Evolutionary conservation across 192 early-diverging fungal genomes (phyloP), one percentile per base, ranked within the genome.

Genomic region (Pecoramyces ruminantium): DNA sequence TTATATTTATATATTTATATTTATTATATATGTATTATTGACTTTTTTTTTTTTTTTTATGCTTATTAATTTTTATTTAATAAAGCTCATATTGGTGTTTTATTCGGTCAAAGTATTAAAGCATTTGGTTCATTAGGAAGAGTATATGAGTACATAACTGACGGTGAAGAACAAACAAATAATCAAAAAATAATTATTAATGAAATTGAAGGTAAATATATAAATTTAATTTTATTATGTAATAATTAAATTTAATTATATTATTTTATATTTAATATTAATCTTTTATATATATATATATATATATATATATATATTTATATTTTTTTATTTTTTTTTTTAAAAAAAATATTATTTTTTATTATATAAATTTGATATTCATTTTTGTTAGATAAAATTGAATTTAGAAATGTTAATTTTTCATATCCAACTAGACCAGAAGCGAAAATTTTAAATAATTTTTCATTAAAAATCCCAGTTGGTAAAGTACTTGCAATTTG

Each of bases 391-490:
- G 92, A 90, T 29, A 38, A 81, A 1, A 88, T 94, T 28, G 30
- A 78, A 38, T 92, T 94, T 80, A 86, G 89, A 29, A 79, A 87
- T 30, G 87, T 94, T 28, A 81, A 82, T 28, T 94, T 94, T 82
- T 79, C 87, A 29, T 94, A 94, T 82, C 92, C 93, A 13, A 87
- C 88, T 28, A 86, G 93, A 14, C 83, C 88, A 30, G 85, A 89
- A 28, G 82, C 84, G 40, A 79, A 82, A 3, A 87, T 94, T 78
- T 88, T 94, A 79, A 80, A 86, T 78, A 80, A 84, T 40, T 86
- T 94, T 39, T 87, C 80, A 18, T 79, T 94, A 28, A 85, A 82
- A 14, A 86, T 94, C 18, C 38, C 84, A 25, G 80, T 51, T 21
- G 42, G 42, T 14, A 51, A 51, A 21, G 42, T 51, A 21, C 42